Evolutionary conservation across 805 yeast species (phyloP), one percentile per base, ranked within the genome.

Genomic region (Candida stauntonica): DNA sequence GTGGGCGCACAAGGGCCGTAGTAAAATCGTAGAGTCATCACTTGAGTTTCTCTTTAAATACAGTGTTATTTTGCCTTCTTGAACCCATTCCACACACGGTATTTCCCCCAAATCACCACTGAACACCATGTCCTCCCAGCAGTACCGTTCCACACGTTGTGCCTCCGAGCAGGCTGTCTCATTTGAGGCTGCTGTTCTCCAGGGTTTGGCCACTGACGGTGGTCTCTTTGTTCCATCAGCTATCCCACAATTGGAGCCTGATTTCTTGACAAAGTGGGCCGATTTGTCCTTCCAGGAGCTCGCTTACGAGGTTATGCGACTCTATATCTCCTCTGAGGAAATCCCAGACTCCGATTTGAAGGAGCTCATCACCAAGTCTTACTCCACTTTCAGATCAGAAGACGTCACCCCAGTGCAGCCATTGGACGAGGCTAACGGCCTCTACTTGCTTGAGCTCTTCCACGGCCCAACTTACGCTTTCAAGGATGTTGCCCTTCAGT

Each of bases 381-480:
- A 93, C 66, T 76, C 96, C 21, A 87, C 97, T 23, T 93, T 93
- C 74, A 80, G 97, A 63, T 63, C 82, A n/a, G 57, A 68, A 7
- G 84, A 85, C n/a, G 86, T 93, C 35, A 89, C 99, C 15, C 99
- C 99, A 18, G 63, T 88, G 34, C 58, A 66, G 29, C 70, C 82
- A 36, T 74, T 84, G 44, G 79, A 80, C 48, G 67, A 68, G 31
- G 55, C 67, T 41, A 68, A 75, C 34, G 73, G 77, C 42, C 66
- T 91, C 44, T 82, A 86, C 59, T 66, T 93, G 39, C 72, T 93
- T 55, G 99, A 93, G 66, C 72, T 93, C 43, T 93, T 93, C 79
- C 99, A 93, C 60, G 99, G 99, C 26, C 99, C 99, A 48, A 93
- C 99, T 4, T 93, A 91, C 58, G 99, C 99, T 13, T 93, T 93